Evolutionary conservation across 1,139 yeast genomes (phyloP).

Genomic region (Magnusiomyces tetraspermus): DNA sequence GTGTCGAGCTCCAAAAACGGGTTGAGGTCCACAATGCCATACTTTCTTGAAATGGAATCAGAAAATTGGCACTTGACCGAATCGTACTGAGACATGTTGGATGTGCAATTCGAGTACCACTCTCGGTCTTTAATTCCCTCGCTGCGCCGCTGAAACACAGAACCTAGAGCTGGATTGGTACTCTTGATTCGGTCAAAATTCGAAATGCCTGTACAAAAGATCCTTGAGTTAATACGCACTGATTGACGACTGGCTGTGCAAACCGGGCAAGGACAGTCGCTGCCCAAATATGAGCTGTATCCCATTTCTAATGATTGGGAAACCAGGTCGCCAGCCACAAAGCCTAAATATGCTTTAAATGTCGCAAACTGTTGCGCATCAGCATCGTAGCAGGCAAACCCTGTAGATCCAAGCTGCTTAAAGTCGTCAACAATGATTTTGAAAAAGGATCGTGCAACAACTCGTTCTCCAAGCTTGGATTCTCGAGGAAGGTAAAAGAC

Average conservation of each 20-base stretch:
- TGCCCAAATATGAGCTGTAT: background rate
- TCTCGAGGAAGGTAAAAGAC: slow-evolving; percentile 1
- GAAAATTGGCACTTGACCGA: background rate
- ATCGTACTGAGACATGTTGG: background rate
- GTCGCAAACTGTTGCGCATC: background rate
- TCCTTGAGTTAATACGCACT: background rate
- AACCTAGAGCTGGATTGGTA: background rate
- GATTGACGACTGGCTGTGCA: background rate
- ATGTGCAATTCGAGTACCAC: background rate
- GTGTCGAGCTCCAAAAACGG: background rate
- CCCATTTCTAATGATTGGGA: slow-evolving; percentile 1
- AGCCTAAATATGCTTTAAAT: background rate
- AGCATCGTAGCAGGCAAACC: background rate
- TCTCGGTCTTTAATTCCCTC: background rate
- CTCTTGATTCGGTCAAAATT: background rate
- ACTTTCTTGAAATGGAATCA: background rate
- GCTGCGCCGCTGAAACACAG: background rate
- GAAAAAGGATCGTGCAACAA: background rate
- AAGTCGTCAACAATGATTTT: background rate
- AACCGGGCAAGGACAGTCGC: slow-evolving; percentile 1
- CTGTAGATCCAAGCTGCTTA: background rate
- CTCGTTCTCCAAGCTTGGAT: background rate
- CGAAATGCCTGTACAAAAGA: background rate
- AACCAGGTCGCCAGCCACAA: slow-evolving; percentile 2
- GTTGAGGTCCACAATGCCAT: background rate